These are phyloP conservation scores for Arthrobotrys entomopaga DNA, from an alignment of 2,329 filamentous ascomycete species.

Conservation along the genomic window DNA sequence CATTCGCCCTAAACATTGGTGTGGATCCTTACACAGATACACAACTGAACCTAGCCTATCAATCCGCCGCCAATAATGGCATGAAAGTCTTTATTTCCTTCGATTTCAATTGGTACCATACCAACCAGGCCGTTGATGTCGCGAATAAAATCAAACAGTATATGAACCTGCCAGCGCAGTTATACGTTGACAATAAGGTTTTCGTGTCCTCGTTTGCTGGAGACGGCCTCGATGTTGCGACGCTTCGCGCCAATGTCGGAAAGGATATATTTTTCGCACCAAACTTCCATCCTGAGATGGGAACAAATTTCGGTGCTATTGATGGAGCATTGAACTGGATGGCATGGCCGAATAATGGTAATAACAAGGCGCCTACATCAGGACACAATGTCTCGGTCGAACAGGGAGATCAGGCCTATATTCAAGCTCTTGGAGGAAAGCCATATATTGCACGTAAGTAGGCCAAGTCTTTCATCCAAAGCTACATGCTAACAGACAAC, in stretches of 20 bases:
- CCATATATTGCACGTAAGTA: too few species aligned
- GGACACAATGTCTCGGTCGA: too few species aligned
- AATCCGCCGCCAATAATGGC: slow-evolving; percentile 58
- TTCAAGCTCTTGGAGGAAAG: too few species aligned
- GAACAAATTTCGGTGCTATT: slow-evolving; percentile 55
- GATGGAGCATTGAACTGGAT: slow-evolving; percentile 64
- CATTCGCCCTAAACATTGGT: slow-evolving; percentile 61
- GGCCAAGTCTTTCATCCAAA: too few species aligned
- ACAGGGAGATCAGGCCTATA: too few species aligned
- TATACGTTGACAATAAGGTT: slow-evolving; percentile 63
- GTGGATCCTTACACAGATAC: slow-evolving; percentile 60
- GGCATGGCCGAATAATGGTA: slow-evolving; percentile 66
- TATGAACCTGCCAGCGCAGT: slow-evolving; percentile 62
- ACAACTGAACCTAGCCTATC: slow-evolving; percentile 61
- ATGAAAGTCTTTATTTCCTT: slow-evolving; percentile 61
- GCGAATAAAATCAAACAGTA: slow-evolving; percentile 61
- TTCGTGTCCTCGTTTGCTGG: slow-evolving; percentile 68
- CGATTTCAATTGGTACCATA: slow-evolving; percentile 59
- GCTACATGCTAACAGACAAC: too few species aligned
- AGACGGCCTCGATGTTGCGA: slow-evolving; percentile 61
- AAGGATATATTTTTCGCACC: slow-evolving; percentile 64
- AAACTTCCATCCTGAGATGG: slow-evolving; percentile 63
- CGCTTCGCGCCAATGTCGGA: slow-evolving; percentile 62
- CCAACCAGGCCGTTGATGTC: slow-evolving; percentile 57
- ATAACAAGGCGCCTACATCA: too few species aligned